phyloP scores from a whole-genome alignment of 1,284 basidiomycete species.

The Microbotryum intermedium region DNA sequence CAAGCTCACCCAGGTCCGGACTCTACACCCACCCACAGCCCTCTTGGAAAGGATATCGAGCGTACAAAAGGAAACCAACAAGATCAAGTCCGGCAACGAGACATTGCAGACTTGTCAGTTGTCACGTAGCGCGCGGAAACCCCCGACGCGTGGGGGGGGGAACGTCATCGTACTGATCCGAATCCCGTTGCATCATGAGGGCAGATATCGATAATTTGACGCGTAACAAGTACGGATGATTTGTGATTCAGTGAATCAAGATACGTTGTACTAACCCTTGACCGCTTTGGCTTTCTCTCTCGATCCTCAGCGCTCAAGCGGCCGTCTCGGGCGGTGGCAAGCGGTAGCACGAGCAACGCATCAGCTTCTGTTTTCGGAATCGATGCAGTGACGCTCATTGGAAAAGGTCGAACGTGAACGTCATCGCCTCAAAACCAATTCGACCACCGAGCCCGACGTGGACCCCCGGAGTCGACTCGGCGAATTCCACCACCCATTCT shows the following conservation, averaged over 20 bases:
- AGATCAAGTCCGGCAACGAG: slow-evolving; percentile 64
- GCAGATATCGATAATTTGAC: slow-evolving; percentile 70
- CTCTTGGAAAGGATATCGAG: slow-evolving; percentile 56
- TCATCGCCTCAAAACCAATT: no score
- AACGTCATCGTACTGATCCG: background rate
- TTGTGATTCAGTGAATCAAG: background rate
- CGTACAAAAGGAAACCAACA: slow-evolving; percentile 65
- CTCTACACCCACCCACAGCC: slow-evolving; percentile 42
- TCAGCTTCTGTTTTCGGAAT: no score
- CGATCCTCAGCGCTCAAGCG: no score
- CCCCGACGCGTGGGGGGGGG: no score
- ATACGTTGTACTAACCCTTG: background rate
- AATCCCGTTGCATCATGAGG: background rate
- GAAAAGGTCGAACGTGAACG: no score
- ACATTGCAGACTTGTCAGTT: slow-evolving; percentile 60
- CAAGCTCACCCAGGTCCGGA: background rate
- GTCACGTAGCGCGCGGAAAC: background rate
- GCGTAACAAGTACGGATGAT: slow-evolving; percentile 34
- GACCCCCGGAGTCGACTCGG: no score
- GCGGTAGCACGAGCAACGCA: no score
- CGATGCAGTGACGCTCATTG: no score
- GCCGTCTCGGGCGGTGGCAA: no score
- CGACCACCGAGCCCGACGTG: no score
- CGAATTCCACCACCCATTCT: no score
- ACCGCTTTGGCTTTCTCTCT: background rate